phyloP scores from a whole-genome alignment of 805 yeast species.

The Jamesozyma rosinii region DNA sequence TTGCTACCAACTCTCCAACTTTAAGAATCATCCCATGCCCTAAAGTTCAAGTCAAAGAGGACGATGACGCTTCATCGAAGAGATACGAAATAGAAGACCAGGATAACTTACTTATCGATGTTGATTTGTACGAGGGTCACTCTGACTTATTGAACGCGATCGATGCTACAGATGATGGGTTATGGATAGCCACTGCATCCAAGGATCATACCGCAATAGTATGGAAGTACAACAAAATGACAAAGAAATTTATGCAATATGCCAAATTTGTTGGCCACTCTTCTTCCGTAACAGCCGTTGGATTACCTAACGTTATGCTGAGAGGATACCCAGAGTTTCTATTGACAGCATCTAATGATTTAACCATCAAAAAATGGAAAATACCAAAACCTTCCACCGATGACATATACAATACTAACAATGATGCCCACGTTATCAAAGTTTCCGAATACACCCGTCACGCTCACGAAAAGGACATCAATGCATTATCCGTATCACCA shows the following conservation, averaged over 20 bases:
- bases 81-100: conserved; percentile 1
- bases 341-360: conserved; percentile 76
- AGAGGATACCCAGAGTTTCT: conserved; percentile 51
- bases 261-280: conserved; percentile 79
- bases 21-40: conserved; percentile 54
- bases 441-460: conserved; percentile 80
- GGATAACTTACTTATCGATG: conserved; percentile 39
- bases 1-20: conserved; percentile 92
- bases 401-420: conserved; percentile 4
- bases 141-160: conserved; percentile 72
- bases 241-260: conserved; percentile 35
- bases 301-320: conserved; percentile 49
- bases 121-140: conserved; percentile 68
- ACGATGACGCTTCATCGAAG: neutral
- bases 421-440: conserved; percentile 34
- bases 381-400: conserved; percentile 40
- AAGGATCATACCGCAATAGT: conserved; percentile 79
- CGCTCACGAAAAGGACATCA: conserved; percentile 95
- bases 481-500: conserved; percentile 81
- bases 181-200: conserved; percentile 86
- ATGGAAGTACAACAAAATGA: conserved; percentile 57
- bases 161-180: conserved; percentile 70
- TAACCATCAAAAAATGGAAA: conserved; percentile 79
- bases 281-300: conserved; percentile 75
- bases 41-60: neutral